Evolutionary conservation across 1,139 yeast genomes (phyloP), one percentile per base, ranked within the genome.

Genomic region (Meyerozyma guilliermondii): DNA sequence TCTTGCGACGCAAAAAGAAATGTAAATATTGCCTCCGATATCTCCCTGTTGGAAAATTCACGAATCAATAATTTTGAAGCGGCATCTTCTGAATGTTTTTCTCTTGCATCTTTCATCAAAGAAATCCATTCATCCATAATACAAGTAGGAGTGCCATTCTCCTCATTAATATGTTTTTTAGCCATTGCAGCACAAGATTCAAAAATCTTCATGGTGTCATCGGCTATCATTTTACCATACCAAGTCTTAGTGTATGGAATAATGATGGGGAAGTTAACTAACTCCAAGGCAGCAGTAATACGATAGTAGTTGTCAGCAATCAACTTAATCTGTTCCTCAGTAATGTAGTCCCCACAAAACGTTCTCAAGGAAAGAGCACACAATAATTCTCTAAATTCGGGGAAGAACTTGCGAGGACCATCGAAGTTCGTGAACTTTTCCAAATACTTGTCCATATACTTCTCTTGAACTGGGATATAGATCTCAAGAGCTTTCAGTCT

Each of bases 1-100:
- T 92, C 98, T 69, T 92, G 98, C 8, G 96, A 86, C 23, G 98
- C 98, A 65, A 92, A 92, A 63, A 92, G 74, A 65, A 92, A 92
- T 17, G 98, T 92, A 75, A 92, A 92, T 51, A 92, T 80, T 43
- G 95, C 95, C 71, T 92, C 98, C 28, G 96, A 87, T 55, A 92
- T 91, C 66, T 92, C 98, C 63, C 76, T 83, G 69, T 91, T 82
- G 49, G 92, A 68, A 69, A 92, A 92, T 51, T 86, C 92, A 62
- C 98, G 83, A 51, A 88, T 79, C 51, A 79, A 69, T 37, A 79
- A 63, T 59, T 79, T 83, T 35, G 76, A 62, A 1, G 41, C 43
- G 30, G 37, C 33, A 13, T 31, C 49, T 31, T 62, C 64, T 39
- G 72, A 68, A 44, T 74, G 65, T 48, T 75, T 70, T 47, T 73